Evolutionary conservation across 2,329 filamentous ascomycete genomes (phyloP).

Genomic region (Xylariaceae sp.): DNA sequence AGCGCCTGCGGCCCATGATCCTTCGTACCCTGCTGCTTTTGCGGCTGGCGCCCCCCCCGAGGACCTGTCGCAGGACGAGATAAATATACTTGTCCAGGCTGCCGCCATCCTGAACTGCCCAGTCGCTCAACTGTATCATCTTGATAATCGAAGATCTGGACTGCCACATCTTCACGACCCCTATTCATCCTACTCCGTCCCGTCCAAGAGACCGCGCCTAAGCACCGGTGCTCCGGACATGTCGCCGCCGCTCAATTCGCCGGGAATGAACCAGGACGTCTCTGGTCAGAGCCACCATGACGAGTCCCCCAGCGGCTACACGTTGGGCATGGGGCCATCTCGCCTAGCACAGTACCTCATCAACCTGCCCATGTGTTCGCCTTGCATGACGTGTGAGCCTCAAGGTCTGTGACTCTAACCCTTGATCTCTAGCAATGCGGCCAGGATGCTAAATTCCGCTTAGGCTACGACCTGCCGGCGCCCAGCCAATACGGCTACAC

Average conservation of each 20-base stretch:
- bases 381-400: constrained; percentile 35
- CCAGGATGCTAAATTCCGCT: constrained; percentile 25
- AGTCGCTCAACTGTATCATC: constrained; percentile 29
- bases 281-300: constrained; percentile 21
- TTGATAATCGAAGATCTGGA: constrained; percentile 32
- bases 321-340: constrained; percentile 28
- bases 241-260: constrained; percentile 28
- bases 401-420: constrained; percentile 32
- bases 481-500: constrained; percentile 25
- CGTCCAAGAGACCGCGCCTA: constrained; percentile 22
- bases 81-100: constrained; percentile 36
- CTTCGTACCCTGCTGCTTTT: constrained; percentile 24
- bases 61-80: constrained; percentile 28
- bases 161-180: constrained; percentile 28
- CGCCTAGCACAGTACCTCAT: constrained; percentile 35
- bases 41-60: constrained; percentile 23
- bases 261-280: constrained; percentile 21
- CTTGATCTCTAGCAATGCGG: constrained; percentile 5
- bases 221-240: constrained; percentile 28
- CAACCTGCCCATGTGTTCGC: constrained; percentile 35
- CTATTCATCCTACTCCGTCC: constrained; percentile 18
- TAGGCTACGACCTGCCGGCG: constrained; percentile 32
- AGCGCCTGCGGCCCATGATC: constrained; percentile 35
- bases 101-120: constrained; percentile 34
- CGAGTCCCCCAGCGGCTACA: constrained; percentile 18